phyloP scores from a whole-genome alignment of 768 basidiomycete species.

The Lactarius quietus region DNA sequence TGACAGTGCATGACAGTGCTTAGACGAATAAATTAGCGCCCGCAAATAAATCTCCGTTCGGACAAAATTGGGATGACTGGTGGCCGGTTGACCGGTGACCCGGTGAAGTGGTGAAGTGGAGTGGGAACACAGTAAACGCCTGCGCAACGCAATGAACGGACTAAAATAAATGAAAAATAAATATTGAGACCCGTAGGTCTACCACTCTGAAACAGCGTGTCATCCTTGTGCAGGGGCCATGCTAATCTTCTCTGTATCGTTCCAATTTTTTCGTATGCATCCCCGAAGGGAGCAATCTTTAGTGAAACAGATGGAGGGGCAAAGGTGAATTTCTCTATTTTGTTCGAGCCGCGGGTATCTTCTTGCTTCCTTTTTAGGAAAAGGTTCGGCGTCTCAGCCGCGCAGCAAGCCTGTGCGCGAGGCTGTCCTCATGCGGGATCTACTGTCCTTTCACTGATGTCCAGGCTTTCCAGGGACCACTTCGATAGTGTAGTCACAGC shows the following conservation, averaged over 20 bases:
- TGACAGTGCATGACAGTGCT: background rate
- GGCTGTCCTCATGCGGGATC: background rate
- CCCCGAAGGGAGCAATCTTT: slow-evolving; percentile 61
- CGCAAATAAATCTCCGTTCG: background rate
- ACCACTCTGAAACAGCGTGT: slow-evolving; percentile 98
- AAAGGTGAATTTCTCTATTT: background rate
- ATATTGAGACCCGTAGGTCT: slow-evolving; percentile 46
- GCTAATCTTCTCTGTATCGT: slow-evolving; percentile 99
- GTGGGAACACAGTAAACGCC: no score
- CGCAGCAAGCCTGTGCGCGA: background rate
- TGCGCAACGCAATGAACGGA: background rate
- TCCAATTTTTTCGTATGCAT: slow-evolving; percentile 99
- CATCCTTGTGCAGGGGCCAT: slow-evolving; percentile 99
- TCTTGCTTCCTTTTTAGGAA: background rate
- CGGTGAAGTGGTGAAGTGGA: no score
- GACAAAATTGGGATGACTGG: no score
- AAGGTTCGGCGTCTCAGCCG: background rate
- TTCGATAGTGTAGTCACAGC: background rate
- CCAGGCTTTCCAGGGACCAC: no score
- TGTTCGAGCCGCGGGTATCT: slow-evolving; percentile 11
- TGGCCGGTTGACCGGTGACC: no score
- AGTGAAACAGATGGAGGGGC: background rate
- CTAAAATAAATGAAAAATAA: background rate
- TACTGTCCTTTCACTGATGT: background rate
- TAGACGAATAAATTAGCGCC: background rate